Evolutionary conservation across 495 filamentous ascomycete genomes (phyloP), one percentile per base, ranked within the genome.

Genomic region (Penicillium verhagenii): DNA sequence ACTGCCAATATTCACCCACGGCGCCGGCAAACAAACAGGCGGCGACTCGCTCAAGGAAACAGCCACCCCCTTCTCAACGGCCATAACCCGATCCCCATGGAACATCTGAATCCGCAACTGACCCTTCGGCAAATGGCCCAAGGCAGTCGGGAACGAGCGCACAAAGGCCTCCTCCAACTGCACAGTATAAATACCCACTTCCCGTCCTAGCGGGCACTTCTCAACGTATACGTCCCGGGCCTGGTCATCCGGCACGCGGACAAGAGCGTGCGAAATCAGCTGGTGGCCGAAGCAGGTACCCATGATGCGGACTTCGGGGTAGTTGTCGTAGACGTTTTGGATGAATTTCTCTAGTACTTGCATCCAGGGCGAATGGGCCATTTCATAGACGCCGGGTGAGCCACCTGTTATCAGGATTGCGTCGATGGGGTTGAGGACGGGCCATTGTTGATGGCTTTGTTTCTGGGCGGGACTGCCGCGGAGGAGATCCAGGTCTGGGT

Each of bases 241-340:
- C 0, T 57, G 35, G 40, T 69, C 64, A 2, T 64, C 40, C 1
- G 50, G 52, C 28, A 57, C 29, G 28, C 56, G 55, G 24, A 76
- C 60, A 8, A 64, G 54, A 19, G 61, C 65, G 52, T 72, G 70
- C n/a, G 68, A 68, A 42, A 75, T 68, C 13, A 74, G 50, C 49
- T 75, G 71, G 51, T 75, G 72, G 0, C 72, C 72, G 58, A 75
- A 75, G 42, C 71, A 75, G 10, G 70, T 69, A 4, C 72, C 71
- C 35, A 75, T 57, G 16, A 75, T 70, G 10, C 65, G 64, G 18
- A 79, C 64, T 20, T 68, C 40, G 3, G 74, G 70, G 48, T 72
- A 68, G 6, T 68, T 33, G 1, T 42, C 42, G 68, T 72, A 79
- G 31, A 73, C 60, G 0, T 49, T 62, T 16, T 57, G 53, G 44